Conservation (phyloP, 2,329 filamentous ascomycete species). For the Claviceps pazoutovae region DNA sequence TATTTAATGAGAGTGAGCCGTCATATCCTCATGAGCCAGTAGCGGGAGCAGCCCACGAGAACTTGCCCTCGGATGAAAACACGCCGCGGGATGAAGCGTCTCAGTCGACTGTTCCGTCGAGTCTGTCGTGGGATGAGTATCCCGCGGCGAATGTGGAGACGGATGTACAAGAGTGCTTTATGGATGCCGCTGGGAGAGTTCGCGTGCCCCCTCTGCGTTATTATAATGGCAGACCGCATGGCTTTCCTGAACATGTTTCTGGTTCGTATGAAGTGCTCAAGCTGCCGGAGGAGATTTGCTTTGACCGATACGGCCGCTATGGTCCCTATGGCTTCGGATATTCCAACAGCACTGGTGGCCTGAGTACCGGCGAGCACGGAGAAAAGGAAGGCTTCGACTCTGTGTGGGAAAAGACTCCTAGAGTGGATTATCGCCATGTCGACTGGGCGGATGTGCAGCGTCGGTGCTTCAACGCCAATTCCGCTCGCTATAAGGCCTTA, state of each 20-base stretch:
- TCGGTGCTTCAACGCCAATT: conserved; percentile 59
- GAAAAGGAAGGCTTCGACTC: conserved; percentile 67
- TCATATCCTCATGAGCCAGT: conserved; percentile 65
- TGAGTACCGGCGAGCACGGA: conserved; percentile 73
- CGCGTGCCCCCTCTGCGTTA: conserved; percentile 57
- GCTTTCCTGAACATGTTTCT: conserved; percentile 71
- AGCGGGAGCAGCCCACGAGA: conserved; percentile 2
- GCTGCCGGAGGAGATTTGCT: conserved; percentile 75
- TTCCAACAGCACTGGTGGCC: conserved; percentile 60
- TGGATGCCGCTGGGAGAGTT: conserved; percentile 53
- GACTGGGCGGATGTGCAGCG: conserved; percentile 70
- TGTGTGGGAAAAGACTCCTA: conserved; percentile 57
- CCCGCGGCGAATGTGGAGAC: conserved; percentile 27
- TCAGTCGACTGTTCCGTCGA: conserved; percentile 7
- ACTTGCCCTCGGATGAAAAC: conserved; percentile 6
- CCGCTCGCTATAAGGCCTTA: conserved; percentile 49
- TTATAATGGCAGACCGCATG: conserved; percentile 64
- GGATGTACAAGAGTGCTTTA: conserved; percentile 59
- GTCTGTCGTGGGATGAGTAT: conserved; percentile 22
- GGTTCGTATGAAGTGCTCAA: conserved; percentile 78
- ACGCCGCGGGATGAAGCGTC: conserved; percentile 7
- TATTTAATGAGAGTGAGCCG: conserved; percentile 51
- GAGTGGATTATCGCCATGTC: conserved; percentile 64
- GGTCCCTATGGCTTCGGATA: conserved; percentile 89
- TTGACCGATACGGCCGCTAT: conserved; percentile 77